phyloP scores from a whole-genome alignment of 148 eudicot genomes.

The Selenicereus undatus region DNA sequence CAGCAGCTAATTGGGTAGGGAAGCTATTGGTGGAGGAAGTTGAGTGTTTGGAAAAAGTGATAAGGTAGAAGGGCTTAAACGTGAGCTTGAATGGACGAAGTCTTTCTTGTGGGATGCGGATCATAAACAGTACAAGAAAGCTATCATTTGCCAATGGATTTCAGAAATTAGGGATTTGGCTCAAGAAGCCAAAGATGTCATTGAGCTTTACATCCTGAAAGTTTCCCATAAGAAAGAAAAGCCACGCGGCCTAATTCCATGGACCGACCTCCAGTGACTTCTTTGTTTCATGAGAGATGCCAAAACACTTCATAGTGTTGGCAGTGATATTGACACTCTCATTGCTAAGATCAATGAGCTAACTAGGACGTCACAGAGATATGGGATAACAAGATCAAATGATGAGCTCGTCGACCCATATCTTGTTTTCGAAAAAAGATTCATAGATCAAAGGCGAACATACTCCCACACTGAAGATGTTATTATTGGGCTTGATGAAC shows the following conservation, averaged over 20 bases:
- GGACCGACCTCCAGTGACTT: constrained; percentile 12
- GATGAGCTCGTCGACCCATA: too few species aligned
- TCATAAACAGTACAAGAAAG: background rate
- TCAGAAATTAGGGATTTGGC: constrained; percentile 15
- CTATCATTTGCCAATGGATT: constrained; percentile 10
- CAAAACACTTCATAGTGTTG: too few species aligned
- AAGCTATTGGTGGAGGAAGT: constrained; percentile 9
- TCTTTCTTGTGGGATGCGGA: constrained; percentile 21
- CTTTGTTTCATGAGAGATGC: constrained; percentile 6
- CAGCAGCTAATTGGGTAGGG: constrained; percentile 11
- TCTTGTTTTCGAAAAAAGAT: too few species aligned
- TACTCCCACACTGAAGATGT: too few species aligned
- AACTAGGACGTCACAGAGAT: too few species aligned
- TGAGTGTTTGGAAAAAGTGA: background rate
- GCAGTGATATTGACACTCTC: too few species aligned
- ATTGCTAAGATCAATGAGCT: too few species aligned
- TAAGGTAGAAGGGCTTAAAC: constrained; percentile 16
- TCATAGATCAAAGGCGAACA: too few species aligned
- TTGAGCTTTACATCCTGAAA: constrained; percentile 8
- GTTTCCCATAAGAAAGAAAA: background rate
- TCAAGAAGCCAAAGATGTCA: constrained; percentile 16
- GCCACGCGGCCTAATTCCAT: background rate
- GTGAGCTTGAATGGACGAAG: constrained; percentile 24
- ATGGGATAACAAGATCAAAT: too few species aligned
- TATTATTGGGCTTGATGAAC: too few species aligned